Evolutionary conservation across 164 flowering plant genomes (phyloP).

Genomic region (Stephania cephalantha): DNA sequence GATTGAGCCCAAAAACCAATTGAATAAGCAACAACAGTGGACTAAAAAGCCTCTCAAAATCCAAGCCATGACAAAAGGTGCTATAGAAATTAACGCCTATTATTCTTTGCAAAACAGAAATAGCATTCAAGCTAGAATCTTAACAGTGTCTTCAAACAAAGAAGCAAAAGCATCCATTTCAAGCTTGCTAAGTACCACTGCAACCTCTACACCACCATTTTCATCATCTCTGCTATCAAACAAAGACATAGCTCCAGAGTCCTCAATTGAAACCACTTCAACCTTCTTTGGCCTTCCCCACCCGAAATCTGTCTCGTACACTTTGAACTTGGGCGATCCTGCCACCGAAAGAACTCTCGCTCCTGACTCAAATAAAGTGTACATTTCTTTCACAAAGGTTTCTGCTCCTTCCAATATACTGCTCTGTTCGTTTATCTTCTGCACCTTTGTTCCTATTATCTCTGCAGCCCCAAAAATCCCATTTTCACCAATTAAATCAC

Average conservation of each 20-base stretch:
- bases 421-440: conserved; percentile 1
- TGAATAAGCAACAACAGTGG: no score
- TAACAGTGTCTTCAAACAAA: conserved; percentile 8
- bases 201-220: conserved; percentile 31
- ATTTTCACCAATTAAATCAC: conserved; percentile 18
- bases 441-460: conserved; percentile 16
- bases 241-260: conserved; percentile 17
- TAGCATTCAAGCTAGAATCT: not conserved
- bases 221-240: conserved; percentile 22
- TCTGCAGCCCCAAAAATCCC: conserved; percentile 26
- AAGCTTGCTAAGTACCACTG: conserved; percentile 14
- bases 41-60: no score
- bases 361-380: not conserved
- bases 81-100: no score
- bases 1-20: no score
- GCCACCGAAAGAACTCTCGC: conserved; percentile 6
- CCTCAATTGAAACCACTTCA: conserved; percentile 25
- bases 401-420: not conserved
- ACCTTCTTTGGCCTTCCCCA: conserved; percentile 34
- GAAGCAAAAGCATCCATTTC: conserved; percentile 25
- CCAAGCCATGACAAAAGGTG: no score
- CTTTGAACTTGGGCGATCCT: conserved; percentile 31
- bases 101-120: no score
- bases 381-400: not conserved
- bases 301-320: conserved; percentile 35